These are phyloP conservation scores for Dendrobium huoshanense DNA, from an alignment of 106 monocot genomes.

Conservation along the genomic window DNA sequence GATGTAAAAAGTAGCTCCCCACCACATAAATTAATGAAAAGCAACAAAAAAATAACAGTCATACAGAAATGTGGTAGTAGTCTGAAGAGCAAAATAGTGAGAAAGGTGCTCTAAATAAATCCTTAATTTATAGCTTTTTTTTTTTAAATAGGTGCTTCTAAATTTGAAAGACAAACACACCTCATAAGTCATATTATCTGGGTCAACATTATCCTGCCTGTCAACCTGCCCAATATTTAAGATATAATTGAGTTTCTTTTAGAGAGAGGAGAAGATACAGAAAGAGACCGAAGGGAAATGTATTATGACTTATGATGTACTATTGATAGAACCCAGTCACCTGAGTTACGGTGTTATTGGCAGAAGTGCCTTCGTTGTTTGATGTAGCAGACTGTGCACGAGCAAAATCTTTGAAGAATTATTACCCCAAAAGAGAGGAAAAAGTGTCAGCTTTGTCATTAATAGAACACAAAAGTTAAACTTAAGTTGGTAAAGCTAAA, in stretches of 20 bases:
- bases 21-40: too few relatives aligned
- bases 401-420: slow-evolving; percentile 13
- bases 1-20: too few relatives aligned
- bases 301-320: too few relatives aligned
- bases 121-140: too few relatives aligned
- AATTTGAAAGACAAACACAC: slow-evolving; percentile 21
- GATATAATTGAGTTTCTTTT: not conserved
- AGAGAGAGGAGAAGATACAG: too few relatives aligned
- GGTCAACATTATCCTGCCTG: slow-evolving; percentile 55
- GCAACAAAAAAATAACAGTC: too few relatives aligned
- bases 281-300: too few relatives aligned
- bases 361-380: slow-evolving; percentile 16
- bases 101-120: too few relatives aligned
- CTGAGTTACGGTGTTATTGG: slow-evolving; percentile 18
- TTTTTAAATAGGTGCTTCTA: too few relatives aligned
- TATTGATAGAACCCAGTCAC: slow-evolving; percentile 14
- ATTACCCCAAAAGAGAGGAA: not conserved
- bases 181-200: slow-evolving; percentile 89
- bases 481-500: not conserved
- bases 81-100: too few relatives aligned
- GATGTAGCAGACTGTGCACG: slow-evolving; percentile 14
- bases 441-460: not conserved
- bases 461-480: not conserved
- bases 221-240: slow-evolving; percentile 24
- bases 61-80: too few relatives aligned